Base-by-base conservation (phyloP, 768 basidiomycete species). In the Lenzites betulinus region DNA sequence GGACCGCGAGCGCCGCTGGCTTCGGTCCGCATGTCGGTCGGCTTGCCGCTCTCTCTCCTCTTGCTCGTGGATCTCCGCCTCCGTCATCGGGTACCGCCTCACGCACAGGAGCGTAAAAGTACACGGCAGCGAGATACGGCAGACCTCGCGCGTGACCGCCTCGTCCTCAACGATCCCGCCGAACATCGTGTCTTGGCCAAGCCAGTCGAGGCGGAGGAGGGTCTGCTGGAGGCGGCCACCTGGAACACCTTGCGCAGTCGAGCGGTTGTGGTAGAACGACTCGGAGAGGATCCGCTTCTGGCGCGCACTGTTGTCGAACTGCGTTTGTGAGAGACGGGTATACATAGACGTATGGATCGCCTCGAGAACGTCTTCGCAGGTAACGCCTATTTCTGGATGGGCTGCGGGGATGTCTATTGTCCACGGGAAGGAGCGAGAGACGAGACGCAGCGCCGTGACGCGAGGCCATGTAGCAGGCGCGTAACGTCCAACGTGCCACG, bases 391-490 rank as follows among this genome's bases (percentile, higher is more conserved):
- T 18, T 74, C 69, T 23, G 68, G 67, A 43, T 81, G 74, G 0
- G 70, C 48, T 2, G 87, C 86, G 3, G 70, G 62, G 3, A 85
- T 70, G 6, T 77, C 73, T 65, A 89, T 75, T 58, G 77, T 73
- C 83, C 85, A 87, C 0, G 88, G 87, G 57, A 87, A 76, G 0
- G 74, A 55, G 18, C 75, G 76, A 6, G 82, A 85, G 51, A 89
- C 70, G 68, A 90, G 74, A 25, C 77, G 79, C 25, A 89, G 20
- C n/a, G 74, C 65, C 0, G 78, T 73, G 7, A 87, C 59, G 23
- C 88, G 85, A 1, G 87, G 87, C 71, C 83, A 82, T 1, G 87
- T 88, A 2, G 87, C 88, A 18, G 88, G 87, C 22, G 81, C 79
- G 15, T 79, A 75, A 13, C 89, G 83, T 7, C 90, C 89, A 33